Evolutionary conservation across 352 stramenopile genomes (phyloP), one percentile per base, ranked within the genome.

Genomic region (Phytopythium oedochilum): DNA sequence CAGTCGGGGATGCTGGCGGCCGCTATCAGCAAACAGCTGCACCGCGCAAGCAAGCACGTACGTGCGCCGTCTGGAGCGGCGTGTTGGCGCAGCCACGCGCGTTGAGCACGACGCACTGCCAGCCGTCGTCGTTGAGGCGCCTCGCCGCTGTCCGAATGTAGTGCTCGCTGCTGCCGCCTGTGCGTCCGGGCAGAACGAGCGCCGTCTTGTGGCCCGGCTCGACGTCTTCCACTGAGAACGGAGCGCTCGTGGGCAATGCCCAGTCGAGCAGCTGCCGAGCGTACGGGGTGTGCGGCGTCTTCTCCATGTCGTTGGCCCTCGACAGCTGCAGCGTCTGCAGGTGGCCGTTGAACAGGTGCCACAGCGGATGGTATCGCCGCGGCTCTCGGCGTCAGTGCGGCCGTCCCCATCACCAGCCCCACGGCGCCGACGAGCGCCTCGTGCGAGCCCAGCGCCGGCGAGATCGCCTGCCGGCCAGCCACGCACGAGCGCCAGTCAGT

Each of bases 71-170:
- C 17, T 59, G 72, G 14, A 92, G 50, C 2, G 75, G 78, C 17
- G 83, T 90, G 12, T 73, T 61, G 6, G 73, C 77, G 28, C 83
- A 92, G 22, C 78, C 79, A 31, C 79, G 70, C n/a, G 83, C 75
- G 48, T 90, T 92, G 48, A 89, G 54, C 51, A 90, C 83, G 40
- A 90, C 78, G 53, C 75, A 81, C 43, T 88, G 83, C 83, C 79
- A 92, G 15, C 68, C 73, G 7, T 65, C 28, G 17, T 61, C 39
- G 29, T 77, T 52, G 34, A 88, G 43, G 2, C 55, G 52, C 22
- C 73, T 56, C 11, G 82, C 76, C 6, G 67, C 57, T n/a, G 48
- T 73, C 54, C 77, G 73, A 56, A 91, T 77, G 66, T 91, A 91
- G 57, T 82, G 71, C 58, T 90, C 80, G 23, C 66, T 29, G 51